phyloP scores from a whole-genome alignment of 768 basidiomycete genomes.

The Russula griseocarnosa region DNA sequence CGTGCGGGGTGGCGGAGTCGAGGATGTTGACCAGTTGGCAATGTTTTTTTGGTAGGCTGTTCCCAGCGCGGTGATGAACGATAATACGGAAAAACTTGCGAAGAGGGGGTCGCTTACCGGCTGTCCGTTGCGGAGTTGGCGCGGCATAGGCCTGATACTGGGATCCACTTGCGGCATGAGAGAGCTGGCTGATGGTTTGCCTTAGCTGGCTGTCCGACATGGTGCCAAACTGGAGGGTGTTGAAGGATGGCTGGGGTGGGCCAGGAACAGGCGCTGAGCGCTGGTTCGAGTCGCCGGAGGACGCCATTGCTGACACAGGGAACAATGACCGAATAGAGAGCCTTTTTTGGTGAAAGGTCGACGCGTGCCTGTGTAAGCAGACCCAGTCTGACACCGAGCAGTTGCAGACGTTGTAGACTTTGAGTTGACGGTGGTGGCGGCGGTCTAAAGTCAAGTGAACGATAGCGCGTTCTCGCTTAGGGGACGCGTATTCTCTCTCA shows the following conservation, averaged over 20 bases:
- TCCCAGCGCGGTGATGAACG: background rate
- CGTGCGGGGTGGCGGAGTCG: slow-evolving; percentile 53
- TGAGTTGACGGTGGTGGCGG: background rate
- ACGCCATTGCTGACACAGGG: slow-evolving; percentile 26
- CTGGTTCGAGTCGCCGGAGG: slow-evolving; percentile 23
- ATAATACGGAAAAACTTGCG: background rate
- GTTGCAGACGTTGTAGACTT: background rate
- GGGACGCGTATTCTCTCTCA: slow-evolving; percentile 8
- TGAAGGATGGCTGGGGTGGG: slow-evolving; percentile 14
- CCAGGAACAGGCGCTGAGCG: slow-evolving; percentile 14
- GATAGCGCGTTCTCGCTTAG: background rate
- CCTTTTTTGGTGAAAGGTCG: slow-evolving; percentile 26
- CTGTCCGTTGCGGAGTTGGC: slow-evolving; percentile 33
- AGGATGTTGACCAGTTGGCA: slow-evolving; percentile 61
- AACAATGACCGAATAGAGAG: slow-evolving; percentile 23
- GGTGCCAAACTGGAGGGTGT: slow-evolving; percentile 35
- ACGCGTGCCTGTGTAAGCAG: slow-evolving; percentile 28
- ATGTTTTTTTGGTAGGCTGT: slow-evolving; percentile 66
- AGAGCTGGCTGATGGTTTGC: slow-evolving; percentile 56
- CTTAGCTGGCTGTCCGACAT: slow-evolving; percentile 63
- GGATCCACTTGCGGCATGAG: slow-evolving; percentile 35
- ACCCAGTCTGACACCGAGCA: background rate
- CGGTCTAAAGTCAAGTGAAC: background rate
- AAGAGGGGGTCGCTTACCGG: slow-evolving; percentile 6
- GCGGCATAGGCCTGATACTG: slow-evolving; percentile 38